Evolutionary conservation across 179 eudicot genomes (phyloP), one percentile per base, ranked within the genome.

Genomic region (Camellia oleifera): DNA sequence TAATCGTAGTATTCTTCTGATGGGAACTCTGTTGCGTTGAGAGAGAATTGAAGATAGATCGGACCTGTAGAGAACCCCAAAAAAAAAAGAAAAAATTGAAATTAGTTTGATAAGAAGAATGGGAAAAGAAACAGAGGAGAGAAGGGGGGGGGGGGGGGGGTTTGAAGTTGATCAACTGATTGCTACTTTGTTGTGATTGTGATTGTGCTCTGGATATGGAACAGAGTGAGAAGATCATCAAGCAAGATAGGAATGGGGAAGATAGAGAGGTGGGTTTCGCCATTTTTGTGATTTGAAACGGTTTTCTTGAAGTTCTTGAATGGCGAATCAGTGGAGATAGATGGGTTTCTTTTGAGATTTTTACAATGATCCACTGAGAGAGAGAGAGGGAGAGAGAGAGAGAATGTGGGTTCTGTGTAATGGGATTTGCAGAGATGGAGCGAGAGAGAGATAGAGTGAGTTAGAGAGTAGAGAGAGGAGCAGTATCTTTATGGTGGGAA

Each of bases 1-100:
- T 91, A 95, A 75, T 95, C 99, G 81, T 87, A 95, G 58, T 84
- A 82, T 18, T 91, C 97, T 65, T 90, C 92, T 0, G 88, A 42
- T 7, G 98, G 96, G 71, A 89, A 81, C 26, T 82, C 90, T 0
- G 98, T 94, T 15, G 97, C 97, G 53, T 95, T 94, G 69, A 82
- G 72, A 23, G 89, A 85, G 75, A 94, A 91, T 15, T 82, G 86
- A 60, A 91, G 82, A 77, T 92, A 93, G 3, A 72, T 79, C 18
- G 99, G 98, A 84, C 87, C 99, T 95, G 87, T 64, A 81, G 63
- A 75, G 18, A 42, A 32, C 32, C 32, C 32, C n/a, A 32, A 32
- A 32, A 32, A 32, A 32, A 32, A 32, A 32, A 4, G 45, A 78
- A 63, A n/a, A 52, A 10, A 60, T 11, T 48, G 65, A 83, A 32